phyloP scores from a whole-genome alignment of 148 eudicot species.

The Chenopodium quinoa region DNA sequence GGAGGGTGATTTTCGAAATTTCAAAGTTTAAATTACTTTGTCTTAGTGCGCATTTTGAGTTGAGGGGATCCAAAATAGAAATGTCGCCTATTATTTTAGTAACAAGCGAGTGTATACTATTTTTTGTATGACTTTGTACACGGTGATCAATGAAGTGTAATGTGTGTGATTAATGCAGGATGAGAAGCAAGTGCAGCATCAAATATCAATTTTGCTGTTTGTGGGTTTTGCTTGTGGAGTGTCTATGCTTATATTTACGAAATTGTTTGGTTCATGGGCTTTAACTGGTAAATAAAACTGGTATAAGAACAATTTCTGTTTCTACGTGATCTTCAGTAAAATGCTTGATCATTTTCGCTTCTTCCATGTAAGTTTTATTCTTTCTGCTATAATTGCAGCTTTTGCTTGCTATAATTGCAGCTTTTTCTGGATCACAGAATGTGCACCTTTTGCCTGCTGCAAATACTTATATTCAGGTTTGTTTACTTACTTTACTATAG shows the following conservation, averaged over 20 bases:
- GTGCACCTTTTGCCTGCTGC: constrained; percentile 75
- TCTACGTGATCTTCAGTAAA: constrained; percentile 2
- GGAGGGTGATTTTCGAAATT: not conserved
- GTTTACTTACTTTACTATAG: not conserved
- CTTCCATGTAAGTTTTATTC: not conserved
- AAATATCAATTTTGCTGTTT: constrained; percentile 72
- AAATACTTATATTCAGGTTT: constrained; percentile 83
- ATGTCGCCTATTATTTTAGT: not conserved
- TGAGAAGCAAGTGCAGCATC: constrained; percentile 82
- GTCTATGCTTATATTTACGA: constrained; percentile 71
- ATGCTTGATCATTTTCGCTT: constrained; percentile 22
- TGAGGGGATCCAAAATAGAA: not conserved
- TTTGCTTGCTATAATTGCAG: constrained; percentile 37
- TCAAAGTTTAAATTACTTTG: too few species aligned
- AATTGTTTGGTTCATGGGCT: constrained; percentile 59
- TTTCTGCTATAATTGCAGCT: not conserved
- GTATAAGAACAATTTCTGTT: constrained; percentile 16
- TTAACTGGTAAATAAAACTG: constrained; percentile 55
- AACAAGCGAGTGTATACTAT: not conserved
- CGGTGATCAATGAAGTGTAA: not conserved
- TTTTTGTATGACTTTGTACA: not conserved
- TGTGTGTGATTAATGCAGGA: constrained; percentile 51
- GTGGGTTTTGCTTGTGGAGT: constrained; percentile 70
- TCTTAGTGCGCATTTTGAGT: not conserved
- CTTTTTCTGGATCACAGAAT: constrained; percentile 77